Base-by-base conservation (phyloP, 116 monocot genomes). In the Cymodocea nodosa region DNA sequence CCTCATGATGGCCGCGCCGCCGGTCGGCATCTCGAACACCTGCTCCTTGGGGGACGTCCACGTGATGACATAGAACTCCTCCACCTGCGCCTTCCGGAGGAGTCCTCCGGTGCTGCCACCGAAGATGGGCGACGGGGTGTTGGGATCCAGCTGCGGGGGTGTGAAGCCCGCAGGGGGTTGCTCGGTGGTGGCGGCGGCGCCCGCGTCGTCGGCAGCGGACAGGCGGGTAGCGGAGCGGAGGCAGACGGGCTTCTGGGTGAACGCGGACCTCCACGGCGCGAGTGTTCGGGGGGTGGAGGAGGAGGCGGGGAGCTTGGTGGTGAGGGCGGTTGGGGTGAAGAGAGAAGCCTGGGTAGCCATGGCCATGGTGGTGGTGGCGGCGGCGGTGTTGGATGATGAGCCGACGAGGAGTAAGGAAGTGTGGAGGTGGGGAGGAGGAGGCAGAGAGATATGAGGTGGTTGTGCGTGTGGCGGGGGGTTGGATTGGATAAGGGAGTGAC, bases 31-130 rank as follows among this genome's bases (percentile, higher is more conserved):
- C 78, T 89, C 89, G 70, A 89, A 89, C n/a, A 94, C 75, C 66
- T 94, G 94, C 77, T 94, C 90, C 66, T 94, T 94, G 4, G 90
- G 87, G 17, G 94, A 90, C n/a, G 85, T 79, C 94, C 90, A 94
- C 6, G 94, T 94, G 67, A 94, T 94, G 37, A 87, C 94, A 72
- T 90, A 90, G 85, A 90, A 94, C 62, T 94, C 94, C 62, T 90
- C 94, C 11, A 90, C 87, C 69, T 94, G 94, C 0, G 94, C 94
- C 55, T 90, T 94, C 18, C 90, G 84, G 24, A 94, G 81, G 15
- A 94, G 90, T 12, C 94, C 94, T 16, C 94, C 94, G 1, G 94
- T 94, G 83, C 90, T 90, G 19, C 90, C 95, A 6, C 73, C 87
- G 66, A 95, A 95, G 79, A 95, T 95, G 0, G 95, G 95, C 14